A percentile compares a stretch with the other conserved stretches of the same genome.
These are phyloP conservation scores for Boletus sp. DNA, from an alignment of 1,284 basidiomycete species.

Conservation along the genomic window DNA sequence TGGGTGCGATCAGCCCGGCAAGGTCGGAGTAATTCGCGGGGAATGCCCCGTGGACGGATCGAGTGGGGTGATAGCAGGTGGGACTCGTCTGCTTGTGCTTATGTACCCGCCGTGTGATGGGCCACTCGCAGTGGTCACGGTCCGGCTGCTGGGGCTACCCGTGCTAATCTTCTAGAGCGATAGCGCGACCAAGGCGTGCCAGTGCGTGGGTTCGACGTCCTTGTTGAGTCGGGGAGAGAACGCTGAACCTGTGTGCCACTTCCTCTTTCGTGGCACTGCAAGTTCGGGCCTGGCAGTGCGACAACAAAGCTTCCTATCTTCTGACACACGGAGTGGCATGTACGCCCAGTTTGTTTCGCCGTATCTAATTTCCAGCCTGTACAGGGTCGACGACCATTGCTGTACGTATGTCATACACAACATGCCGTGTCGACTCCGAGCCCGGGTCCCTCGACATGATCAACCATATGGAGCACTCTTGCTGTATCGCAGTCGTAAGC, in stretches of 20 bases:
- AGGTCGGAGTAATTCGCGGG: background rate
- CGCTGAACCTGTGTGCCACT: background rate
- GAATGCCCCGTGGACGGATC: conserved; percentile 4
- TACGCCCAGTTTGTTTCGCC: background rate
- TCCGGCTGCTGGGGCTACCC: conserved; percentile 11
- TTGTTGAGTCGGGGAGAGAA: background rate
- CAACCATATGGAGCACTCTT: no score
- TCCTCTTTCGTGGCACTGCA: background rate
- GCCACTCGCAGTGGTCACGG: conserved; percentile 1
- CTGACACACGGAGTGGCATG: no score
- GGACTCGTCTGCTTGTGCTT: conserved; percentile 2
- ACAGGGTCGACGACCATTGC: no score
- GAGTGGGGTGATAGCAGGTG: background rate
- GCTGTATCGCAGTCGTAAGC: no score
- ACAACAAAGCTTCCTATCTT: no score
- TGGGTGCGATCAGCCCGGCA: conserved; percentile 1
- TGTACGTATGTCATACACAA: no score
- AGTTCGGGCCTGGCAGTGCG: no score
- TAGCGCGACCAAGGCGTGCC: no score
- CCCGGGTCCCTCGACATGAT: no score
- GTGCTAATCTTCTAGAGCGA: background rate
- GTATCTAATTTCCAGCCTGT: background rate
- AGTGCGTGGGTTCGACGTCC: no score
- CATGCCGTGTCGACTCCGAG: no score
- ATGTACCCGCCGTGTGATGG: conserved; percentile 3